Base-by-base conservation (phyloP, 2,329 filamentous ascomycete species). In the Pseudogymnoascus sp. region DNA sequence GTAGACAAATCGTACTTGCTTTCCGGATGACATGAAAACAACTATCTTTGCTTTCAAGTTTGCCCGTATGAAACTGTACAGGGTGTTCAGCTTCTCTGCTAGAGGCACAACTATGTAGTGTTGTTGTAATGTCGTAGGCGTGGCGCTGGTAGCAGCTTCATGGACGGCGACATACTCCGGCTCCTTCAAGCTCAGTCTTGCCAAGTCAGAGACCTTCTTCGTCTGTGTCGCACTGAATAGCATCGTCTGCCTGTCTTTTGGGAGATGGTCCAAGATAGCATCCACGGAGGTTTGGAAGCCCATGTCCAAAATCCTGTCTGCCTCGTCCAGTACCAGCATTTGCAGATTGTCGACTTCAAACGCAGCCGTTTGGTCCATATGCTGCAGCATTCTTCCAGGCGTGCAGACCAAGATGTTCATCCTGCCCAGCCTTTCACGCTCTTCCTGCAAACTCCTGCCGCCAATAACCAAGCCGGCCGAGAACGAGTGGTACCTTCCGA, bases 341-440 rank as follows among this genome's bases (percentile, higher is more conserved):
- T 96, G 90, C 65, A 99, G 74, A 71, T 96, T 94, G 72, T 94
- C 88, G 65, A 93, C 89, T 65, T 93, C 91, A 70, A 99, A 89
- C 16, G 88, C 86, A 0, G 91, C 90, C 0, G 93, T 97, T 77
- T 97, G 92, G 70, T 96, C 93, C 69, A 99, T 79, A 74, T 99
- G 94, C 74, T 99, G 94, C 67, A 97, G 77, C 81, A 99, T 96
- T 35, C 94, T 85, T 1, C 94, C 94, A 0, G 94, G 94, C 1
- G 94, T 99, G 70, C 92, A 96, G 8, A 99, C 91, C 25, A 99
- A 77, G 57, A 99, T 97, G 72, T 97, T 99, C 93, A 99, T 97
- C 65, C 91, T 84, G 2, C 85, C 84, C 63, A 99, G 72, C 34
- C 92, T 83, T 67, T 95, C 90, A 22, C 90, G 86, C 75, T 99